Evolutionary conservation across 164 flowering plant species (phyloP), one percentile per base, ranked within the genome.

Genomic region (Aristolochia californica): DNA sequence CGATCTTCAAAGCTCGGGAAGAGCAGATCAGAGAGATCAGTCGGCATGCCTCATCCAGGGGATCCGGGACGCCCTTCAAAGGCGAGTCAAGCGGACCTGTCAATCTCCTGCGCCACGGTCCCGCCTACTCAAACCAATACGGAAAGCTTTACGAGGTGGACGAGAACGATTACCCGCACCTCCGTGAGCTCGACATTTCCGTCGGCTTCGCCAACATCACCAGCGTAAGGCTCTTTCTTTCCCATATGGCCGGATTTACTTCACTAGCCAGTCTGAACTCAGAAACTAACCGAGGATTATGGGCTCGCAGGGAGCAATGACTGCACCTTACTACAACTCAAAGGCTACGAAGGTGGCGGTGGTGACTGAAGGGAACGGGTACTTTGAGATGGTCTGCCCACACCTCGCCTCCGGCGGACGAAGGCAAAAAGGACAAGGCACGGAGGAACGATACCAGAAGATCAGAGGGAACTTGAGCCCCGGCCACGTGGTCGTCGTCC

Each of bases 361-460:
- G 1, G 79, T 80, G 27, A 50, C 55, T 7, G 67, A 70, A 20
- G 91, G 91, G 12, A 67, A 7, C 0, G 87, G 77, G 1, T 51
- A 53, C 54, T 53, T 60, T n/a, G 83, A 84, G 61, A 75, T 80
- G 75, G 83, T 68, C 1, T 76, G 79, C 44, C 90, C 90, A 5
- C 79, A 74, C 64, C 15, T 65, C 2, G 21, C 74, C 1, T n/a
- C 53, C 12, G 54, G 16, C 30, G 7, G 40, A 5, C 40, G 40
- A 12, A 34, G 10, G 10, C 40, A 34, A 12, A 44, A 62, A 18
- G 23, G 51, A 48, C 22, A 24, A 34, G 40, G 13, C 11, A 18
- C n/a, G 25, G 38, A 10, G 62, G 20, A 48, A 52, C n/a, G 26
- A 53, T 54, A 56, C 48, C 24, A 17, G 18, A 25, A 13, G 38